Conservation (phyloP, 768 basidiomycete genomes). For the Hericium coralloides region DNA sequence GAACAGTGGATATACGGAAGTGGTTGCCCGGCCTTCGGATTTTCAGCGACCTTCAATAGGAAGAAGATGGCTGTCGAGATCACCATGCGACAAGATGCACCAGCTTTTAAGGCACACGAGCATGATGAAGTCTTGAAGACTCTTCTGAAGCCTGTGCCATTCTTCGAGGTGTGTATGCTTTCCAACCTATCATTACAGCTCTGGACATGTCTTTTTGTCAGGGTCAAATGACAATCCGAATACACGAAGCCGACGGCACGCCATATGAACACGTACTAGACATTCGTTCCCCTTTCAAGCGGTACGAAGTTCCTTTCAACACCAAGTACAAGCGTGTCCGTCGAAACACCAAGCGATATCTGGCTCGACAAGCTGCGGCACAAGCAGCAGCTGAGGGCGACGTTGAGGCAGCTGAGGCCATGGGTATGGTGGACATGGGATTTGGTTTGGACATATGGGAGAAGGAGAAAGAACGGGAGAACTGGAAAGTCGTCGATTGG, state of each 20-base stretch:
- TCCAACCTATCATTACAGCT: not conserved
- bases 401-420: constrained; percentile 84
- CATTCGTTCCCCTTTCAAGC: constrained; percentile 78
- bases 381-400: constrained; percentile 92
- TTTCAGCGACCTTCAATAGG: constrained; percentile 88
- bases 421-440: constrained; percentile 89
- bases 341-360: constrained; percentile 90
- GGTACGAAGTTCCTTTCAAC: constrained; percentile 98
- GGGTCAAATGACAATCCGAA: constrained; percentile 98
- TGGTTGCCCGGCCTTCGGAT: constrained; percentile 87
- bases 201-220: constrained; percentile 19
- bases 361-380: constrained; percentile 86
- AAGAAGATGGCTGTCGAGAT: constrained; percentile 99
- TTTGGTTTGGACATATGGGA: constrained; percentile 96
- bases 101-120: constrained; percentile 60
- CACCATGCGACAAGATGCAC: constrained; percentile 82
- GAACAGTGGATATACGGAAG: constrained; percentile 99
- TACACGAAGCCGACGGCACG: constrained; percentile 98
- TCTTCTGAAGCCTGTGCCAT: constrained; percentile 68
- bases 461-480: constrained; percentile 84
- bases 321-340: constrained; percentile 97
- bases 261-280: constrained; percentile 98
- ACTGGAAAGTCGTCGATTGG: constrained; percentile 98
- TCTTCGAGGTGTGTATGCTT: constrained; percentile 65
- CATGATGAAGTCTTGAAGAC: constrained; percentile 60